A percentile compares a stretch with the other conserved stretches of the same genome.
Evolutionary conservation across 108 stramenopile species (phyloP).

Genomic region (Skeletonema potamos): DNA sequence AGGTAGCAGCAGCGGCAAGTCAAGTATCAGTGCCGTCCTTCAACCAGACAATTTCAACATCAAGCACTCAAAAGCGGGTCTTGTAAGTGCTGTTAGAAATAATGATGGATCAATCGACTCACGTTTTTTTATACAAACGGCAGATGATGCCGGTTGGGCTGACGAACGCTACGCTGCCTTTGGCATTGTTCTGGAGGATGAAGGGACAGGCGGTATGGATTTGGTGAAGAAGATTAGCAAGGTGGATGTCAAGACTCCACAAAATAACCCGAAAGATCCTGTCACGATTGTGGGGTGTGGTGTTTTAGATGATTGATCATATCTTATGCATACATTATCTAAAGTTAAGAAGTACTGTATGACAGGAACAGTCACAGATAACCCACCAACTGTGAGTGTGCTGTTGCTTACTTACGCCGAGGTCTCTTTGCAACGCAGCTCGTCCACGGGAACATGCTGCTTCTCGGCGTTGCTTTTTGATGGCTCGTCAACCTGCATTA

Average conservation of each 20-base stretch:
- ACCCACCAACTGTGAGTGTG: background rate
- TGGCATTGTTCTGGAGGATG: slow-evolving; percentile 63
- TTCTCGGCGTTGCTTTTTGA: background rate
- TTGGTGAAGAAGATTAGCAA: slow-evolving; percentile 54
- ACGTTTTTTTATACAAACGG: slow-evolving; percentile 63
- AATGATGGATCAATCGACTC: slow-evolving; percentile 57
- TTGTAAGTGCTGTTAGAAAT: slow-evolving; percentile 52
- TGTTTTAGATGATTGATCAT: slow-evolving; percentile 14
- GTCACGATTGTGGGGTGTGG: slow-evolving; percentile 56
- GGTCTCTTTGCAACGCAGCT: background rate
- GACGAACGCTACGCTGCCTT: slow-evolving; percentile 77
- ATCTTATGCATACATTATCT: background rate
- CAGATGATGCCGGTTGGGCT: slow-evolving; percentile 74
- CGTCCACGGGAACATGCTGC: background rate
- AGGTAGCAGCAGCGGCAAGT: slow-evolving; percentile 48
- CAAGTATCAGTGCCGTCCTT: slow-evolving; percentile 46
- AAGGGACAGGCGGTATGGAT: slow-evolving; percentile 40
- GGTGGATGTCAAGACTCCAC: slow-evolving; percentile 62
- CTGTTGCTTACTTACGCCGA: background rate
- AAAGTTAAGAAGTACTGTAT: background rate
- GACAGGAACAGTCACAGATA: background rate
- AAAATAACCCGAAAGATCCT: slow-evolving; percentile 55
- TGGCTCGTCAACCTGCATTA: background rate
- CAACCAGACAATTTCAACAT: slow-evolving; percentile 68
- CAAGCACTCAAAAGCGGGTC: slow-evolving; percentile 58